Conservation (phyloP, 257 asterid species). For the Nicotiana paniculata region DNA sequence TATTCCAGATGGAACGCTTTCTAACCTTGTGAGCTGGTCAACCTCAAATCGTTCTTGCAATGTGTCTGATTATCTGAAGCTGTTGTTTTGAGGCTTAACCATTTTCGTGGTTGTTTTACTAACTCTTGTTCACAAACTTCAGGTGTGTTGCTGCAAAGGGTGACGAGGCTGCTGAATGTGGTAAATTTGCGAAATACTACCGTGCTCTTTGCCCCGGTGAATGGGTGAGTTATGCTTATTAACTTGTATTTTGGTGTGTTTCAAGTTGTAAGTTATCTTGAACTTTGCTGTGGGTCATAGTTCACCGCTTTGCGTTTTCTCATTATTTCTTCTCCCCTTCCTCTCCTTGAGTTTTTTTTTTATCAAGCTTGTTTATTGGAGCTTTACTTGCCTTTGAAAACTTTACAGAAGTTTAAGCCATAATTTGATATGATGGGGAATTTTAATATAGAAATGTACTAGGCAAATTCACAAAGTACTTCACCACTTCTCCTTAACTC, state of each 20-base stretch:
- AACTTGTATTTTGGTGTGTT: background rate
- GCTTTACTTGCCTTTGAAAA: background rate
- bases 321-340: background rate
- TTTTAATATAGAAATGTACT: background rate
- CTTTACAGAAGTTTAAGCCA: background rate
- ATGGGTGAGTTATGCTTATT: constrained; percentile 53
- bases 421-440: background rate
- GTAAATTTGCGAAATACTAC: constrained; percentile 57
- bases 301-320: background rate
- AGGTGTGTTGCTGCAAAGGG: constrained; percentile 80
- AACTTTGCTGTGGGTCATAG: background rate
- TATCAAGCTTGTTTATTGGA: background rate
- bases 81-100: background rate
- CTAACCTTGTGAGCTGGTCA: background rate
- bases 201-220: constrained; percentile 90
- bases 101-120: background rate
- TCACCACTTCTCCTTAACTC: background rate
- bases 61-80: background rate
- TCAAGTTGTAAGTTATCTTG: background rate
- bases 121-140: constrained; percentile 1
- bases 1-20: too few species aligned
- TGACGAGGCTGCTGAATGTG: constrained; percentile 56
- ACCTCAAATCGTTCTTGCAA: background rate
- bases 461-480: too few species aligned
- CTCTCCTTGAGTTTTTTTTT: background rate